Evolutionary conservation across 2,329 filamentous ascomycete genomes (phyloP), one percentile per base, ranked within the genome.

Genomic region (Ophiocordyceps camponoti-rufipedis): DNA sequence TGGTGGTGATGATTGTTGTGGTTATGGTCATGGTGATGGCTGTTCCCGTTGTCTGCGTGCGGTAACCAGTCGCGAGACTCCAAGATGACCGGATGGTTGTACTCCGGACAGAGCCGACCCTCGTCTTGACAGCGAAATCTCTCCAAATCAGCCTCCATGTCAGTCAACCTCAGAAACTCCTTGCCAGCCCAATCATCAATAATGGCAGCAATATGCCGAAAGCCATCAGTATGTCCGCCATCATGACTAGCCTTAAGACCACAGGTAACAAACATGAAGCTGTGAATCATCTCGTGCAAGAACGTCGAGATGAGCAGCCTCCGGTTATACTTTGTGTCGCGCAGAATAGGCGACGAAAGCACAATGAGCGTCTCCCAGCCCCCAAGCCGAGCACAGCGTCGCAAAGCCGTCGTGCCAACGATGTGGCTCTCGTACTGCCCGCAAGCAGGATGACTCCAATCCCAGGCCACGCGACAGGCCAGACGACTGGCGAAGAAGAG

Each of bases 251-350:
- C 75, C 41, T 68, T 65, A 55, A 76, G 72, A 4, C 77, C 77
- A 51, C 75, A 78, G 44, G 62, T 65, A 47, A 81, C 70, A 51
- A 81, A 81, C 14, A 81, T 62, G 54, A 78, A 81, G 58, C 75
- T 76, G 59, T 81, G 77, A 43, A 81, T 76, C 52, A 80, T 69
- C 58, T 82, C 78, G 54, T 81, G 78, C 42, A 82, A 54, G 50
- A 82, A 80, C 0, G 77, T 78, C 7, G 73, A 75, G 43, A 81
- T 77, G 46, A 81, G 66, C 14, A 81, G 63, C 7, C 74, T 66
- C 5, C 76, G 62, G 55, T 75, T 77, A 56, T 76, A 81, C 43
- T 63, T 66, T 13, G 59, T 65, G 50, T 72, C 66, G 38, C 62
- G 64, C n/a, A 80, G 65, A 13, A 80, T 75, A 0, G 74, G 70